A percentile compares a stretch with the other conserved stretches of the same genome.
Evolutionary conservation across 192 early-diverging fungal species (phyloP).

Genomic region (Phycomyces blakesleeanus): DNA sequence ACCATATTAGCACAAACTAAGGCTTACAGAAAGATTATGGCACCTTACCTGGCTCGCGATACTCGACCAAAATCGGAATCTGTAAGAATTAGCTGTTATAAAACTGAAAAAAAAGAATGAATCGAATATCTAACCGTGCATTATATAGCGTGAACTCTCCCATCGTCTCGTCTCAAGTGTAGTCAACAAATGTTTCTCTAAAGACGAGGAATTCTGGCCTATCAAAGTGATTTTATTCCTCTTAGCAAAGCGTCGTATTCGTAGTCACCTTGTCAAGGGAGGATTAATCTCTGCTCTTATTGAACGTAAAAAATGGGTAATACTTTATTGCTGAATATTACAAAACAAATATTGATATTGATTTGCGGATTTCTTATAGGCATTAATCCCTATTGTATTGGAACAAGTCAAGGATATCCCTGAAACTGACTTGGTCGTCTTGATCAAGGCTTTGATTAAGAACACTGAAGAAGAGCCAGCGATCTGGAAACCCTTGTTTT

Average conservation of each 20-base stretch:
- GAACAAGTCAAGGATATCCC: constrained; percentile 45
- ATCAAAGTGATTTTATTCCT: constrained; percentile 36
- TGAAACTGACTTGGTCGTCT: constrained; percentile 39
- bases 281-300: constrained; percentile 38
- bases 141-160: constrained; percentile 28
- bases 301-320: constrained; percentile 43
- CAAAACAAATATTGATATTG: not conserved
- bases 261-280: constrained; percentile 22
- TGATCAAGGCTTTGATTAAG: constrained; percentile 39
- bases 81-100: not conserved
- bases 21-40: not conserved
- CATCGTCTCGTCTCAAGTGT: constrained; percentile 37
- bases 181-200: constrained; percentile 31
- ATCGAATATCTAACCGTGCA: not conserved
- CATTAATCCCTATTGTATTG: constrained; percentile 38
- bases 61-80: not conserved
- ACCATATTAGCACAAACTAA: not conserved
- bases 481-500: constrained; percentile 16
- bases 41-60: not conserved
- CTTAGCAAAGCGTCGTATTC: constrained; percentile 24
- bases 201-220: constrained; percentile 34
- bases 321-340: too few relatives aligned
- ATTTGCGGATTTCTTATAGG: constrained; percentile 4
- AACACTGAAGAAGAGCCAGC: constrained; percentile 3
- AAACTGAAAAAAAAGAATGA: not conserved